Evolutionary conservation across 345 rosid genomes (phyloP), one percentile per base, ranked within the genome.

Genomic region (Gossypium rotundifolium): DNA sequence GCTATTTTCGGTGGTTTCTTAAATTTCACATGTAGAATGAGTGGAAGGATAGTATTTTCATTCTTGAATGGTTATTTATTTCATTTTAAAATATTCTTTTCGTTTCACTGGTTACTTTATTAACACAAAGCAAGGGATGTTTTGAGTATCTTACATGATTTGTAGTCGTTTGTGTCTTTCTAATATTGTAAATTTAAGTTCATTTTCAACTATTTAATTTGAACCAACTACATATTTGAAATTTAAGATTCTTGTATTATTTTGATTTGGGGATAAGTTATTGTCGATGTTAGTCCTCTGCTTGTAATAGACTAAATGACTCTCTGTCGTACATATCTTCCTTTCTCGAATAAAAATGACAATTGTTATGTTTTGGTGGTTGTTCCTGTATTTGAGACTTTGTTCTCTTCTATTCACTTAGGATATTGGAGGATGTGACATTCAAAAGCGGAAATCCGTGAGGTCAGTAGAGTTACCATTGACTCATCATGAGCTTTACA

Each of bases 381-480:
- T 46, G 5, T 48, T 67, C 12, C 9, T 20, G 55, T 4, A 67
- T 61, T 13, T 63, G 64, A 76, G 49, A 49, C 65, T 48, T 42
- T 70, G 27, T 29, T 60, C 9, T 65, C 52, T 62, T 68, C 9
- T 76, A 53, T 53, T 53, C 22, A 17, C 25, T 71, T 64, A 94
- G 99, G 99, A 94, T 81, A 94, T 94, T 80, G 99, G 99, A 81
- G 99, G 99, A 66, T 94, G 99, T 25, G 99, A 94, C 33, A 59
- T 59, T 59, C 99, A 94, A 81, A 94, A 94, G 77, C 99, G 87
- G 99, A 94, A 78, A 94, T 94, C 78, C 94, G 98, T 18, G 98
- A 94, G 84, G 98, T n/a, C 98, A 1, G 98, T 94, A 63, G 98
- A 94, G 86, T 84, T 94, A 73, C 98, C 98, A 9, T 85, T 94